phyloP scores from a whole-genome alignment of 768 basidiomycete species.

The Leucocoprinus leucothites region DNA sequence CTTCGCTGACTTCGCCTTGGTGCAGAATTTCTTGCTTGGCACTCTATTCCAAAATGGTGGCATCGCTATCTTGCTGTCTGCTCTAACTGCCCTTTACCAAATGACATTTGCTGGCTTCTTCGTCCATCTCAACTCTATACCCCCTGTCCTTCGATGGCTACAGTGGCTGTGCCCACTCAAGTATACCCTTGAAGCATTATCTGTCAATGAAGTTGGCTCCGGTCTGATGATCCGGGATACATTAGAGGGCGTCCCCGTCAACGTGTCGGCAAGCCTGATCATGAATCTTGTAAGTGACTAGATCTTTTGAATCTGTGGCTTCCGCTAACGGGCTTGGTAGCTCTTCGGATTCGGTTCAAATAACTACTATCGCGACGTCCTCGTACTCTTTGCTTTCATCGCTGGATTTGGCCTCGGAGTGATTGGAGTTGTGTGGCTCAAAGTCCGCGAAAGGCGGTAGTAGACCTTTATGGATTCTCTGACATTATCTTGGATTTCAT shows the following conservation, averaged over 20 bases:
- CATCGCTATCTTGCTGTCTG: constrained; percentile 85
- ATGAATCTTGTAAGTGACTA: constrained; percentile 68
- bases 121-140: constrained; percentile 80
- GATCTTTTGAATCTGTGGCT: not conserved
- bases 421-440: constrained; percentile 75
- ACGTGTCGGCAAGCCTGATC: constrained; percentile 78
- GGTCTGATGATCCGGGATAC: constrained; percentile 82
- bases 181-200: constrained; percentile 78
- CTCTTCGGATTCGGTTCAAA: constrained; percentile 83
- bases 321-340: constrained; percentile 28
- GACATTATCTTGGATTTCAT: not conserved
- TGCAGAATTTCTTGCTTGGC: constrained; percentile 87
- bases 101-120: constrained; percentile 94
- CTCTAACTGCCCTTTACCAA: constrained; percentile 70
- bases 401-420: constrained; percentile 72
- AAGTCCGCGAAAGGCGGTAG: constrained; percentile 73
- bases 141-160: constrained; percentile 90
- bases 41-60: constrained; percentile 83
- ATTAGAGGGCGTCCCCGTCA: constrained; percentile 77
- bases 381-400: constrained; percentile 85
- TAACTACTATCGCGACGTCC: constrained; percentile 87
- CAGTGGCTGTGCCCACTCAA: constrained; percentile 89
- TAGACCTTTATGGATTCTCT: not conserved
- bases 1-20: not conserved
- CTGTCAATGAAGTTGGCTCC: constrained; percentile 89